Percentiles rank a stretch among this genome's conserved stretches.
Conservation (phyloP, 768 basidiomycete genomes). For the Pulveroboletus sp. region DNA sequence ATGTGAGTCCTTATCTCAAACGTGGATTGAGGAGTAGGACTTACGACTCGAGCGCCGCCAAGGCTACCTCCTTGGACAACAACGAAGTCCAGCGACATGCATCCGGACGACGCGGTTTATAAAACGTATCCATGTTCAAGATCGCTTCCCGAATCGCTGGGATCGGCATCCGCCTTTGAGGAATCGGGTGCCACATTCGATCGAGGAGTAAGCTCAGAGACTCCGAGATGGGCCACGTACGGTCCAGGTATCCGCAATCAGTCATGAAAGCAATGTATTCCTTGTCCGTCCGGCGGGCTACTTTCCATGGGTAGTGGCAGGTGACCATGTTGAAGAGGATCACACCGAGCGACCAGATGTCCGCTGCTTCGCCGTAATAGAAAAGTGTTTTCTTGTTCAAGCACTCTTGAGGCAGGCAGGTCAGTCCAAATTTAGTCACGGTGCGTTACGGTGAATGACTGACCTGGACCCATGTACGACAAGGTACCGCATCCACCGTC, state of each 20-base stretch:
- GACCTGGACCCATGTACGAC: slow-evolving; percentile 72
- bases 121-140: slow-evolving; percentile 15
- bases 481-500: slow-evolving; percentile 61
- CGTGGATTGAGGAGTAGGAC: too few species aligned
- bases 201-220: slow-evolving; percentile 4
- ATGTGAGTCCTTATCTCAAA: too few species aligned
- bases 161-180: slow-evolving; percentile 13
- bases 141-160: slow-evolving; percentile 16
- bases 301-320: slow-evolving; percentile 31
- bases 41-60: slow-evolving; percentile 12
- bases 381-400: slow-evolving; percentile 38
- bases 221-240: slow-evolving; percentile 8
- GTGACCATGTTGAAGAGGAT: slow-evolving; percentile 85
- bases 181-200: slow-evolving; percentile 14
- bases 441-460: slow-evolving; percentile 17
- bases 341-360: slow-evolving; percentile 75
- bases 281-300: slow-evolving; percentile 2
- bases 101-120: neutral
- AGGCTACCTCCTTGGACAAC: neutral
- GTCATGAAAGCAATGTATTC: slow-evolving; percentile 4
- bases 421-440: slow-evolving; percentile 7
- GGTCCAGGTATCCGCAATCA: neutral
- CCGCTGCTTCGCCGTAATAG: slow-evolving; percentile 30
- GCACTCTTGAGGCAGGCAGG: slow-evolving; percentile 46
- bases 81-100: neutral